phyloP scores from a whole-genome alignment of 2,329 filamentous ascomycete species.

The Fusarium anguioides region DNA sequence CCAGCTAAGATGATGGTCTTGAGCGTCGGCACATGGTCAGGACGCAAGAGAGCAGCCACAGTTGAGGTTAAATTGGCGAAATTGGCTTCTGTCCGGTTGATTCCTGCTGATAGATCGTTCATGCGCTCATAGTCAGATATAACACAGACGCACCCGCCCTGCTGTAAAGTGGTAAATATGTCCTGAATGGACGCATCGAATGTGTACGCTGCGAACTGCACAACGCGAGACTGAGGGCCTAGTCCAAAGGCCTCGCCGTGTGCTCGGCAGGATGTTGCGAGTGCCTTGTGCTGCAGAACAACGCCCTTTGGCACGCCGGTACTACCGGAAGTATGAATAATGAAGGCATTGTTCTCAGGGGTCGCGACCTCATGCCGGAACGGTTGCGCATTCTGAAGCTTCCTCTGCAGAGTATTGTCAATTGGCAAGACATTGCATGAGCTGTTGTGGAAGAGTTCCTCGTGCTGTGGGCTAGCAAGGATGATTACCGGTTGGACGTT shows the following conservation, averaged over 20 bases:
- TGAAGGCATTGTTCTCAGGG: conserved; percentile 9
- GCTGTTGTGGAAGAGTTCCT: conserved; percentile 3
- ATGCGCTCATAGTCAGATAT: conserved; percentile 9
- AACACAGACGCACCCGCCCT: conserved; percentile 3
- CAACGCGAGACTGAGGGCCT: conserved; percentile 6
- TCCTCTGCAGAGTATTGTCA: conserved; percentile 6
- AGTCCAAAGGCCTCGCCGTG: conserved; percentile 4
- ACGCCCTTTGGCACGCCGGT: conserved; percentile 58
- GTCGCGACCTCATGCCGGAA: conserved; percentile 6
- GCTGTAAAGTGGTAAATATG: conserved; percentile 4
- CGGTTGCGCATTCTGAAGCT: conserved; percentile 8
- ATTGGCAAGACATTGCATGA: conserved; percentile 10
- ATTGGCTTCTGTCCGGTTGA: conserved; percentile 6
- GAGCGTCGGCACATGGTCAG: conserved; percentile 8
- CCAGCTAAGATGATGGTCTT: conserved; percentile 10
- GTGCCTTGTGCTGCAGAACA: conserved; percentile 39
- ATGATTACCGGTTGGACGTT: conserved; percentile 4
- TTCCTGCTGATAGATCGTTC: conserved; percentile 7
- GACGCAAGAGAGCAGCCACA: conserved; percentile 7
- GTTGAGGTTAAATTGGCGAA: conserved; percentile 11
- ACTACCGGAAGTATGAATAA: conserved; percentile 12
- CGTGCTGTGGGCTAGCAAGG: conserved; percentile 1
- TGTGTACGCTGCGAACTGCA: conserved; percentile 5
- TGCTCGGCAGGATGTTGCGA: conserved; percentile 27
- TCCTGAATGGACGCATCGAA: conserved; percentile 6